Evolutionary conservation across 75 land plant species (phyloP).

Genomic region (Pinus taeda): DNA sequence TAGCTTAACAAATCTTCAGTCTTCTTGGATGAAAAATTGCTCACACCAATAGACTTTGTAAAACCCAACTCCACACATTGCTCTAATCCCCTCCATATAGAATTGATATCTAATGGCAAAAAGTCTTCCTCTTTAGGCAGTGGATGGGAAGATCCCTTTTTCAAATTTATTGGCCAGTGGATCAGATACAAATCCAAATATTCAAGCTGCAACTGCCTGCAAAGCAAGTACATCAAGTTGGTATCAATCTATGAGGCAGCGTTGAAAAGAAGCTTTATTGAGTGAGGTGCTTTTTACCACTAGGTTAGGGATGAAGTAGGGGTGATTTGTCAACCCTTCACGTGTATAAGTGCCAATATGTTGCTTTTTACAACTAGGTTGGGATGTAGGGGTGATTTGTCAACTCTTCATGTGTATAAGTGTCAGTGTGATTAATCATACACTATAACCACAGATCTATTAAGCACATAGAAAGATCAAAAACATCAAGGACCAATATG

Average conservation of each 20-base stretch:
- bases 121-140: conserved; percentile 12
- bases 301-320: too few species aligned
- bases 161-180: conserved; percentile 32
- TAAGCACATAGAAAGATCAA: too few species aligned
- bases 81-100: conserved; percentile 31
- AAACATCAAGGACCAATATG: too few species aligned
- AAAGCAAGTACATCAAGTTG: not conserved
- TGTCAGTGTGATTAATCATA: too few species aligned
- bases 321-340: too few species aligned
- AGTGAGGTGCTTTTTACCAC: not conserved
- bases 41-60: conserved; percentile 17
- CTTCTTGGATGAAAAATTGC: conserved; percentile 21
- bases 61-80: conserved; percentile 11
- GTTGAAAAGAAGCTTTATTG: not conserved
- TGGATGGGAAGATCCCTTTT: conserved; percentile 1
- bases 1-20: conserved; percentile 17
- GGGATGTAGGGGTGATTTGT: not conserved
- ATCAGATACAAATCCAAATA: conserved; percentile 40
- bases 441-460: too few species aligned
- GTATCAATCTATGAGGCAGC: not conserved
- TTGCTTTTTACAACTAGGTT: not conserved
- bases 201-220: conserved; percentile 31
- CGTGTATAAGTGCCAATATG: too few species aligned
- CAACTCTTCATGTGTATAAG: too few species aligned
- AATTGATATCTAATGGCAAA: conserved; percentile 20